Conservation (phyloP, 2,329 filamentous ascomycete genomes). For the Sphaceloma murrayae region DNA sequence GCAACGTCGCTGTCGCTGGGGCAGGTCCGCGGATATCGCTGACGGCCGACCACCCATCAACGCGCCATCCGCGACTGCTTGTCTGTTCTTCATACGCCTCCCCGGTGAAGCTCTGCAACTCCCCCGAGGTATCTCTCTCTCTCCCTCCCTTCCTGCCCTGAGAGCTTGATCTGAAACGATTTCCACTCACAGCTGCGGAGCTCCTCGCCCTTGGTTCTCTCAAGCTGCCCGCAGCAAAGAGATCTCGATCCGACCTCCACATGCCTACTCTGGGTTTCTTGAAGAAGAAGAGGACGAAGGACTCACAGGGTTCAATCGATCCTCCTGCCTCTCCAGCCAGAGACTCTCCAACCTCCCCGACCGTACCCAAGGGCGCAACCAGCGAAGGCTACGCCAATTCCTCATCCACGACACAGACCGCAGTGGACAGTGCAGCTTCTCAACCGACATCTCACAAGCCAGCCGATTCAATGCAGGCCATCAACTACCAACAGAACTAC, state of each 20-base stretch:
- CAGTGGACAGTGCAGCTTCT: conserved; percentile 30
- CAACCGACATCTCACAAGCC: conserved; percentile 28
- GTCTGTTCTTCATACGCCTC: conserved; percentile 14
- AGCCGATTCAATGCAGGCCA: conserved; percentile 34
- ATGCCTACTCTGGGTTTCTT: conserved; percentile 96
- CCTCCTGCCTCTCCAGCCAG: conserved; percentile 24
- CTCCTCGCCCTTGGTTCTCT: conserved; percentile 6
- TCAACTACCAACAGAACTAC: conserved; percentile 26
- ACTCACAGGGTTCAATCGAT: conserved; percentile 53
- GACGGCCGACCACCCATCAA: conserved; percentile 5
- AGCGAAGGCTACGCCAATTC: conserved; percentile 23
- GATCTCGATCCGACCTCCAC: conserved; percentile 21
- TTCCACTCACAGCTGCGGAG: conserved; percentile 10
- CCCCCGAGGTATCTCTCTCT: conserved; percentile 16
- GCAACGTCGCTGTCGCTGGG: conserved; percentile 15
- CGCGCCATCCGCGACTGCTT: conserved; percentile 15
- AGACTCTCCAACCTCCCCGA: conserved; percentile 58
- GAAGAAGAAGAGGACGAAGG: conserved; percentile 98
- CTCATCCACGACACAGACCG: conserved; percentile 26
- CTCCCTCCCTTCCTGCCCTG: conserved; percentile 7
- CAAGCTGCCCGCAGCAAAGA: conserved; percentile 15
- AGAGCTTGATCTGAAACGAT: conserved; percentile 14
- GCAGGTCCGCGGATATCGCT: conserved; percentile 13
- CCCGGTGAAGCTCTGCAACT: conserved; percentile 11
- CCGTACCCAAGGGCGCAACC: conserved; percentile 24